phyloP scores from a whole-genome alignment of 345 rosid genomes.

The Rhizophora mangle region DNA sequence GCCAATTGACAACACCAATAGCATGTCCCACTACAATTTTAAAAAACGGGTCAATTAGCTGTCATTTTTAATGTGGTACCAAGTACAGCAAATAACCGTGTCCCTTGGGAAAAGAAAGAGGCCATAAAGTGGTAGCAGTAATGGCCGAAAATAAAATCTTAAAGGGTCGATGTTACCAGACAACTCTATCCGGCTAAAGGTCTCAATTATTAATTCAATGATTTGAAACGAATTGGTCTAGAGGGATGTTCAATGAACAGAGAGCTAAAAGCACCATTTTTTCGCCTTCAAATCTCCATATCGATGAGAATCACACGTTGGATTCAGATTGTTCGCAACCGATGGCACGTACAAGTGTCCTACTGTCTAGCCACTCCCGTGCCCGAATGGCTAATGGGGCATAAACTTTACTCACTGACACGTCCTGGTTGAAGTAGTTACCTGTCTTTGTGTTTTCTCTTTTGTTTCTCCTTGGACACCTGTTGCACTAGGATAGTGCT shows the following conservation, averaged over 20 bases:
- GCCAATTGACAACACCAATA: too few species aligned
- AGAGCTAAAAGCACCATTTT: not conserved
- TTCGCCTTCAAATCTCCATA: slow-evolving; percentile 10
- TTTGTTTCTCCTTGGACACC: too few species aligned
- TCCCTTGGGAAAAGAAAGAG: not conserved
- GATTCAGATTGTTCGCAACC: not conserved
- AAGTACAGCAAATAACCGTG: not conserved
- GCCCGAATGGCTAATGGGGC: too few species aligned
- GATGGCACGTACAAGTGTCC: slow-evolving; percentile 14
- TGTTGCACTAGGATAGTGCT: too few species aligned
- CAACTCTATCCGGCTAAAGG: slow-evolving; percentile 22
- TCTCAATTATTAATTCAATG: slow-evolving; percentile 19
- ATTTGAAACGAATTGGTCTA: slow-evolving; percentile 12
- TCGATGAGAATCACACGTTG: slow-evolving; percentile 18
- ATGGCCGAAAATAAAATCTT: not conserved
- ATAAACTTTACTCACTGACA: too few species aligned
- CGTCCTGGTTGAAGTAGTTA: too few species aligned
- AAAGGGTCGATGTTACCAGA: not conserved
- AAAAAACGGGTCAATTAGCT: not conserved
- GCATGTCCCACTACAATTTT: not conserved
- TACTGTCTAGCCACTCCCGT: not conserved
- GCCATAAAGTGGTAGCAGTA: not conserved
- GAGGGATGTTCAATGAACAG: not conserved
- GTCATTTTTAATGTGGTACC: not conserved
- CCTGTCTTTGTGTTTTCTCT: too few species aligned